A percentile compares a stretch with the other conserved stretches of the same genome.
These are phyloP conservation scores for Tetrahymena malaccensis DNA, from an alignment of 73 alveolate genomes.

Conservation along the genomic window DNA sequence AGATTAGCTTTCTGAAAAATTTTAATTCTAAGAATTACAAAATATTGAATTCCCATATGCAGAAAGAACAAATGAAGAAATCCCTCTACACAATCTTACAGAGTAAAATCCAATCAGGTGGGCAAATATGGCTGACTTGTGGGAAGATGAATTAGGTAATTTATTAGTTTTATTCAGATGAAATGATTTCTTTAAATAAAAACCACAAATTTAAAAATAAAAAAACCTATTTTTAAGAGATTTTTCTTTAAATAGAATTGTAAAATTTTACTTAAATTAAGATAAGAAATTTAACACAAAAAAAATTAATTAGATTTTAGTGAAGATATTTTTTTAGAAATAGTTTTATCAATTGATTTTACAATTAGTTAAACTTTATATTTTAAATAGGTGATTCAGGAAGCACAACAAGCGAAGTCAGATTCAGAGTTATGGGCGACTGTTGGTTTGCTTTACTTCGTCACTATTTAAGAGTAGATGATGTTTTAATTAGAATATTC, in stretches of 20 bases:
- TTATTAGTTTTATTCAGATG: neutral
- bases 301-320: too few species aligned
- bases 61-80: slow-evolving; percentile 71
- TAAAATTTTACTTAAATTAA: too few species aligned
- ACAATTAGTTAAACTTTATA: neutral
- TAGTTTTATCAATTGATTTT: neutral
- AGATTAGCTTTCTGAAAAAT: neutral
- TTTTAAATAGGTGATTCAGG: slow-evolving; percentile 70
- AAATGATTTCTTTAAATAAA: too few species aligned
- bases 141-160: slow-evolving; percentile 89
- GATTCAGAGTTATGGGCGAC: slow-evolving; percentile 96
- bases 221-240: too few species aligned
- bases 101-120: slow-evolving; percentile 80
- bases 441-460: slow-evolving; percentile 93
- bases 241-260: too few species aligned
- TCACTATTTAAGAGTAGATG: slow-evolving; percentile 93
- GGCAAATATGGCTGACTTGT: slow-evolving; percentile 72
- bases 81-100: slow-evolving; percentile 75
- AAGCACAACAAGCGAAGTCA: slow-evolving; percentile 60
- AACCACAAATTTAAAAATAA: too few species aligned
- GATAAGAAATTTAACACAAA: too few species aligned
- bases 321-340: neutral
- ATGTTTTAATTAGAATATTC: slow-evolving; percentile 83
- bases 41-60: slow-evolving; percentile 31
- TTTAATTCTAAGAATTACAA: neutral